Evolutionary conservation across 2,329 filamentous ascomycete genomes (phyloP), one percentile per base, ranked within the genome.

Genomic region (Myriosclerotinia curreyana): DNA sequence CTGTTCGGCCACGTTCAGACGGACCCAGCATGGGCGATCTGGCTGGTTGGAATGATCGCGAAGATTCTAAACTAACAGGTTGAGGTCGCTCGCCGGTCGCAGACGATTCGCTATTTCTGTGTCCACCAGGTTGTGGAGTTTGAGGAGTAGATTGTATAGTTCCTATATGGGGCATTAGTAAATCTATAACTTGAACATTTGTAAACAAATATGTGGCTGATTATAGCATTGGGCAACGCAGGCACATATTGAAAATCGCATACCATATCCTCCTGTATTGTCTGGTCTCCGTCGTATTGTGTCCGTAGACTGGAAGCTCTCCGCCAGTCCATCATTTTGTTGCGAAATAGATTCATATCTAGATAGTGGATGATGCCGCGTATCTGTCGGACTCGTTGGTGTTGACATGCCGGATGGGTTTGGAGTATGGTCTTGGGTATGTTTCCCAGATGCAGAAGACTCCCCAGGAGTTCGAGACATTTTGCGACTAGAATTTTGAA

Each of bases 251-350:
- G 22, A n/a, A 44, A 44, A 40, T 61, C 11, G 76, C 80, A 65
- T 77, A 88, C 85, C 85, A 76, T 87, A 87, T 68, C 69, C 55
- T 58, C 55, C 70, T 40, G 69, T 66, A 25, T 66, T 58, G 31
- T 87, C 85, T 64, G 82, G 79, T 68, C 82, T 80, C 69, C 83
- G 80, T 69, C 86, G 81, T 69, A 86, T 78, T 20, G 85, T 86
- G 64, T 87, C 85, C 28, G 81, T 81, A 25, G 84, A 84, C 71
- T 85, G 83, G 70, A 80, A 81, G 74, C 80, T 84, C 69, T 85
- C 83, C 5, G 81, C 78, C 55, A 80, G 72, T 31, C 75, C 77
- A 55, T 83, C 80, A 46, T 80, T 79, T n/a, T 66, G 74, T 64
- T 71, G 66, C 53, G 52, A 64, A 28, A 69, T 64, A 17, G 70